These are phyloP conservation scores for Chaetomium cochliodes DNA, from an alignment of 495 filamentous ascomycete genomes.

Conservation along the genomic window DNA sequence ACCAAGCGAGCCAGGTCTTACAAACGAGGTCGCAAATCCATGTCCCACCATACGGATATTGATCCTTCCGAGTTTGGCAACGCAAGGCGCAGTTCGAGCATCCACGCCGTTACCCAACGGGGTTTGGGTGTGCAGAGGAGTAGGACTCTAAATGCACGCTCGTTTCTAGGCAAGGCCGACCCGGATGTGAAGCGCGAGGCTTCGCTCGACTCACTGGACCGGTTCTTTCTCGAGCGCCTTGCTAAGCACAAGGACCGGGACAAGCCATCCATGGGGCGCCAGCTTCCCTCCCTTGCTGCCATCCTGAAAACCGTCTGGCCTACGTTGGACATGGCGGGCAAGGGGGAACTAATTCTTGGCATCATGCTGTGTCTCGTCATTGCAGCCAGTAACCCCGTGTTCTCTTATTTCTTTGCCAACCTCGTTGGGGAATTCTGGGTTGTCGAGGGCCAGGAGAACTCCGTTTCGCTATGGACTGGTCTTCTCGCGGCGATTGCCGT, in stretches of 20 bases:
- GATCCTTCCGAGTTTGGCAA: neutral
- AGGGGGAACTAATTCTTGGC: conserved; percentile 58
- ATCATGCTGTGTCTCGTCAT: conserved; percentile 61
- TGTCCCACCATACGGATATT: neutral
- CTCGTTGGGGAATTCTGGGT: conserved; percentile 69
- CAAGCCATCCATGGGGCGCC: conserved; percentile 11
- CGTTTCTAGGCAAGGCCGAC: neutral
- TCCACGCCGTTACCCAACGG: conserved; percentile 24
- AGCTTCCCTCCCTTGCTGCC: conserved; percentile 44
- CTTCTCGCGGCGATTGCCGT: conserved; percentile 66
- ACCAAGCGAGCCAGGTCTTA: neutral
- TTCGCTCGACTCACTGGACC: conserved; percentile 31
- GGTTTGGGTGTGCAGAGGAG: conserved; percentile 27
- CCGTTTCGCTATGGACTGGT: conserved; percentile 59
- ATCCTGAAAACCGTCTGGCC: conserved; percentile 80
- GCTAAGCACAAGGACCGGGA: conserved; percentile 27
- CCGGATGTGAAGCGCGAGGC: conserved; percentile 1
- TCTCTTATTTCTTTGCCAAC: conserved; percentile 74
- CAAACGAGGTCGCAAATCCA: neutral
- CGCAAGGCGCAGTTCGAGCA: conserved; percentile 7
- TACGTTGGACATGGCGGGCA: conserved; percentile 51
- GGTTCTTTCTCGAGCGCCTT: conserved; percentile 34
- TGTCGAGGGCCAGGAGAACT: conserved; percentile 39
- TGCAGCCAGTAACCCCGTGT: conserved; percentile 69
- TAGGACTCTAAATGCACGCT: conserved; percentile 21